These are phyloP conservation scores for Clausena lansium DNA, from an alignment of 345 rosid species.

Conservation along the genomic window DNA sequence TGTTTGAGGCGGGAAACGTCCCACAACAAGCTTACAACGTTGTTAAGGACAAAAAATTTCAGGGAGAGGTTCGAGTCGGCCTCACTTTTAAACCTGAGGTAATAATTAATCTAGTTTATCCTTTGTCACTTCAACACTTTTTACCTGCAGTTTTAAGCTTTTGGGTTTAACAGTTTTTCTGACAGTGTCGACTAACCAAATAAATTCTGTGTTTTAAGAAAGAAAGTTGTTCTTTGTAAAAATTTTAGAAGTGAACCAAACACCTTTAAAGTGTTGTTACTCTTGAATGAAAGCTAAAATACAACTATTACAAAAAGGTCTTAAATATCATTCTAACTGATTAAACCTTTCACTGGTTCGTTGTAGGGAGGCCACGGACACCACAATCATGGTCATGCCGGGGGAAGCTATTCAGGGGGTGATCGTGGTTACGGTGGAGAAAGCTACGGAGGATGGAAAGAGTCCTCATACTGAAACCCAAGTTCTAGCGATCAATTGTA, in stretches of 20 bases:
- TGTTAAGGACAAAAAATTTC: constrained; percentile 57
- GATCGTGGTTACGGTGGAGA: constrained; percentile 11
- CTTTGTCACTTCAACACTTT: background rate
- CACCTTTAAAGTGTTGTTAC: too few species aligned
- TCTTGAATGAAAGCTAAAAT: too few species aligned
- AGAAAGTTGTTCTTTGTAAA: too few species aligned
- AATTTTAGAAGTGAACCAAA: too few species aligned
- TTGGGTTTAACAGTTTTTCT: too few species aligned
- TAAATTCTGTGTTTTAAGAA: too few species aligned
- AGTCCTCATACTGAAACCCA: constrained; percentile 32
- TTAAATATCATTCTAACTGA: too few species aligned
- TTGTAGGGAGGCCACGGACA: constrained; percentile 24
- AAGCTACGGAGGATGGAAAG: constrained; percentile 64
- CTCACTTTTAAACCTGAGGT: constrained; percentile 74
- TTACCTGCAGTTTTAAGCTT: too few species aligned
- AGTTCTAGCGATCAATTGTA: background rate
- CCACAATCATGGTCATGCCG: constrained; percentile 29
- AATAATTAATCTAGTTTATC: background rate
- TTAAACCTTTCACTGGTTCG: background rate
- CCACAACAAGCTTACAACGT: constrained; percentile 66
- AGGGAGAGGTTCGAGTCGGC: constrained; percentile 67
- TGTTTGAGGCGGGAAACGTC: constrained; percentile 53
- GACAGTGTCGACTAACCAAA: too few species aligned
- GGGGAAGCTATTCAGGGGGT: background rate
- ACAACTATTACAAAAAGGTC: too few species aligned